These are phyloP conservation scores for Bretschneidera sinensis DNA, from an alignment of 345 rosid genomes.

Conservation along the genomic window DNA sequence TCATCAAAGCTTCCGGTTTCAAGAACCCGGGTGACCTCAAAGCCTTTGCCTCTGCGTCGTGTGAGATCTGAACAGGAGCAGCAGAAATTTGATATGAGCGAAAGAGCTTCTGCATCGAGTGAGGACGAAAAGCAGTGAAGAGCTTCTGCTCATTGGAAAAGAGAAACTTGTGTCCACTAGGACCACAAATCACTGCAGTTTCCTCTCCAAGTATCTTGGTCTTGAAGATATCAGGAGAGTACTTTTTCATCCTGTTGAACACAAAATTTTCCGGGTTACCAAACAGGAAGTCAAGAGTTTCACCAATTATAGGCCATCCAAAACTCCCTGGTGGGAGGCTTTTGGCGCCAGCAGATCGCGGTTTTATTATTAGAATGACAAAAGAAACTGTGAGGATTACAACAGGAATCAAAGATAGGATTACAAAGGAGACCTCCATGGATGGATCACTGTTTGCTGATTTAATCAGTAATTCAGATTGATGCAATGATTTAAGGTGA, in stretches of 20 bases:
- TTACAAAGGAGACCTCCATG: constrained; percentile 14
- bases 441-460: too few species aligned
- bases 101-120: constrained; percentile 45
- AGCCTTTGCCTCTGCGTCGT: constrained; percentile 25
- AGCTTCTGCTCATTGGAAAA: constrained; percentile 49
- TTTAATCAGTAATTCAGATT: too few species aligned
- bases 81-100: constrained; percentile 32
- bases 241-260: constrained; percentile 37
- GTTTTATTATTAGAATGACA: background rate
- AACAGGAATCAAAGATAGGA: constrained; percentile 6
- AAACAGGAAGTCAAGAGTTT: constrained; percentile 40
- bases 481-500: too few species aligned
- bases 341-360: background rate
- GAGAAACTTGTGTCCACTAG: constrained; percentile 51
- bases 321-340: constrained; percentile 58
- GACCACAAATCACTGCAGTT: constrained; percentile 52
- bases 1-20: constrained; percentile 48
- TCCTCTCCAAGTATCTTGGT: constrained; percentile 50
- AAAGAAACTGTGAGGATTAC: background rate
- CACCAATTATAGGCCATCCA: constrained; percentile 58
- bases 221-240: constrained; percentile 48
- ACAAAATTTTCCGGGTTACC: constrained; percentile 50
- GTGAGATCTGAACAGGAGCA: constrained; percentile 15
- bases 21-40: constrained; percentile 34
- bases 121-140: constrained; percentile 53